Evolutionary conservation across 352 stramenopile species (phyloP).

Genomic region (Phytopythium cucurbitacearum): DNA sequence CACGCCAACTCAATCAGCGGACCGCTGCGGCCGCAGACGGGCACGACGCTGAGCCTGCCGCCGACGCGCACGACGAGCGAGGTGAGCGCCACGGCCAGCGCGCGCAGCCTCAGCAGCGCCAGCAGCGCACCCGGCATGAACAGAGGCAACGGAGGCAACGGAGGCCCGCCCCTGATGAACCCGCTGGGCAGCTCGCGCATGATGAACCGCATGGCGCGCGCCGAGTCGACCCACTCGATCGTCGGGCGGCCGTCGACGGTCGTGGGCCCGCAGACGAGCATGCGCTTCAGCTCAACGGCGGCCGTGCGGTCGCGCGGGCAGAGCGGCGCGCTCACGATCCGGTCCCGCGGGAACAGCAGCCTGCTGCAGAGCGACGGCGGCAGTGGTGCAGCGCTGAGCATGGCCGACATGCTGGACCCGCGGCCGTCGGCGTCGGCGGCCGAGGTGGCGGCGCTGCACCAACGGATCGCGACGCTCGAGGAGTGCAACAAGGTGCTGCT

Average conservation of each 20-base stretch:
- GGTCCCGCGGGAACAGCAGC: slow-evolving; percentile 20
- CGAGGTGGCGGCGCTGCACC: slow-evolving; percentile 47
- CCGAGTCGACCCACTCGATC: slow-evolving; percentile 48
- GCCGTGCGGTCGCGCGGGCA: slow-evolving; percentile 16
- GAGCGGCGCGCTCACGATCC: not conserved
- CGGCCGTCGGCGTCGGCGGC: slow-evolving; percentile 15
- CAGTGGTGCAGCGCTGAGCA: not conserved
- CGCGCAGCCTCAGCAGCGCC: not conserved
- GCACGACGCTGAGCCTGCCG: not conserved
- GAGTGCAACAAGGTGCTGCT: slow-evolving; percentile 74
- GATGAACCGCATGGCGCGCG: slow-evolving; percentile 22
- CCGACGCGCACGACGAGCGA: not conserved
- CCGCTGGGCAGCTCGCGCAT: slow-evolving; percentile 16
- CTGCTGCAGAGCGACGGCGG: slow-evolving; percentile 16
- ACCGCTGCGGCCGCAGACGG: not conserved
- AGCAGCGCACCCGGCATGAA: not conserved
- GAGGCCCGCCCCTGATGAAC: slow-evolving; percentile 10
- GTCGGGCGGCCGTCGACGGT: slow-evolving; percentile 38
- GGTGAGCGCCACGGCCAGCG: not conserved
- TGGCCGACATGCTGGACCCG: not conserved
- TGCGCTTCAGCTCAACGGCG: slow-evolving; percentile 44
- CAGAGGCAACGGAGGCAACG: not conserved
- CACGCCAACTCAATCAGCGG: slow-evolving; percentile 1
- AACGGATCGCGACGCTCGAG: slow-evolving; percentile 55
- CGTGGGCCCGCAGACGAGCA: slow-evolving; percentile 35